Base-by-base conservation (phyloP, 805 yeast genomes). In the Saturnispora sanitii region DNA sequence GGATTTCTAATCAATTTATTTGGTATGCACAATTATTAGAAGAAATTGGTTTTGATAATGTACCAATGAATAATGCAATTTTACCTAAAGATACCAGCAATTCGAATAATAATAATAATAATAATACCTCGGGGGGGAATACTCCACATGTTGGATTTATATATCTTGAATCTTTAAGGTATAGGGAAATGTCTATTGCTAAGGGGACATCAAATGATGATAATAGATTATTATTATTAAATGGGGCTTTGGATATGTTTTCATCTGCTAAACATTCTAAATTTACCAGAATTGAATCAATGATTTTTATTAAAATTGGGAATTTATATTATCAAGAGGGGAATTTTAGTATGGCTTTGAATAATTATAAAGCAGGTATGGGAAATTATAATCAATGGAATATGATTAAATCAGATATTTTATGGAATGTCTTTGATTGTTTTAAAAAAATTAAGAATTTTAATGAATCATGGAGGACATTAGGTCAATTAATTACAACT, bases 1-100 rank as follows among this genome's bases (percentile, higher is more conserved):
- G 94, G 94, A 50, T 68, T 9, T 69, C 79, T 0, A 52, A 61
- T n/a, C 94, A 83, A 52, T 71, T 74, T 47, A 70, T 74, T 32
- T 72, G 82, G 77, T 60, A 83, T 11, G 85, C 82, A 0, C 73
- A 79, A 42, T 54, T 81, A 15, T 58, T 77, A 38, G 67, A 62
- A 8, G 39, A 58, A n/a, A 62, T 42, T 6, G 42, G 42, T 7
- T 15, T 7, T 22, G 48, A 51, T 11, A 41, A 64, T 3, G 56
- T 71, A 4, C 71, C 73, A 2, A 49, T 60, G 3, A 68, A 64
- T 17, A 51, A 49, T 11, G 69, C 75, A 2, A 56, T 57, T 34
- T 43, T 42, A 39, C 39, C 45, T 6, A 15, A 32, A 11, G 34
- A 33, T 8, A 39, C 42, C 4, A 17, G n/a, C n/a, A n/a, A n/a